Evolutionary conservation across 2,329 filamentous ascomycete species (phyloP), one percentile per base, ranked within the genome.

Genomic region (Nigrograna mackinnonii): DNA sequence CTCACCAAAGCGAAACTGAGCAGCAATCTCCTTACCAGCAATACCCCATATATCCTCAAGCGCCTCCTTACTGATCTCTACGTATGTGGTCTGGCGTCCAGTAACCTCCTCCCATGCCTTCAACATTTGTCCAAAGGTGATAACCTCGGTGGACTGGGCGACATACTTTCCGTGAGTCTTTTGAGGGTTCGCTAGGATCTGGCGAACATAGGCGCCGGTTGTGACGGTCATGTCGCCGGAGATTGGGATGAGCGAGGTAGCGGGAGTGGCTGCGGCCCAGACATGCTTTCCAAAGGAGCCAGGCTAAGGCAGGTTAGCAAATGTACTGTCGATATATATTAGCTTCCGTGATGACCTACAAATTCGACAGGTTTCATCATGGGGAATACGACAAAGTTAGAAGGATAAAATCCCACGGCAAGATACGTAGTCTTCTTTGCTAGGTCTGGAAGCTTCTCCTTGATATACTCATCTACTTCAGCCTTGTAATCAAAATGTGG

Each of bases 401-500:
- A 48, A 4, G 55, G 31, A 22, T 58, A 58, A 35, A 41, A 56
- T 3, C 51, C 51, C 20, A 56, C 26, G 11, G 36, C 45, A 1
- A 56, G 43, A 22, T 44, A 58, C 6, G 55, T 58, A 2, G 51
- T 55, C 39, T 53, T 58, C 14, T 35, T 42, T 2, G 45, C 41
- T 16, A 58, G 37, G 4, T 48, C 46, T 2, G 49, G 50, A 9
- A 54, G 32, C 6, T 70, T 49, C 1, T 52, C 39, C 24, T 61
- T 64, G 54, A 75, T 73, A 22, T 58, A 63, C n/a, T 57, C 58
- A 48, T 74, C 70, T 3, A 71, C 60, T 2, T 50, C 45, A 28
- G 61, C 60, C 50, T 75, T 75, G 45, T 51, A 58, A 13, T 66
- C 68, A 32, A 69, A 69, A 43, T 75, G 70, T 1, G 69, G 64